phyloP scores from a whole-genome alignment of 345 rosid species.

The Lumnitzera littorea region DNA sequence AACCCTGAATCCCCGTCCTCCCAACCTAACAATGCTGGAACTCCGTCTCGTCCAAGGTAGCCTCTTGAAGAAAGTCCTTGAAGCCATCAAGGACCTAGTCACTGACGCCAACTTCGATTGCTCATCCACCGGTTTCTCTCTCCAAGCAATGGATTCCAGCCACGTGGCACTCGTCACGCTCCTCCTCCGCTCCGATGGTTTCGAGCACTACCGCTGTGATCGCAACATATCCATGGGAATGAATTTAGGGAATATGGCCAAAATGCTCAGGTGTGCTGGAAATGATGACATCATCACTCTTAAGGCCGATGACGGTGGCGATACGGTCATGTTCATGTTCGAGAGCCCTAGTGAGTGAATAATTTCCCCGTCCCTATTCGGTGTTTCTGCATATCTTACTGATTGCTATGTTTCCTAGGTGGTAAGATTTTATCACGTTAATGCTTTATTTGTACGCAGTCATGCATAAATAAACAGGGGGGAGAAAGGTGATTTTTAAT shows the following conservation, averaged over 20 bases:
- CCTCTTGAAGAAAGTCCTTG: constrained; percentile 89
- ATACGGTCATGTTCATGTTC: constrained; percentile 96
- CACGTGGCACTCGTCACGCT: constrained; percentile 97
- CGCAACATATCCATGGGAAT: constrained; percentile 94
- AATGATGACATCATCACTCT: constrained; percentile 95
- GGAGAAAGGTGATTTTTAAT: no score
- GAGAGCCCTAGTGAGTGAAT: constrained; percentile 80
- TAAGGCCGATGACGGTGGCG: constrained; percentile 96
- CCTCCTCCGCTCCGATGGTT: constrained; percentile 88
- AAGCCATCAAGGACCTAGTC: constrained; percentile 82
- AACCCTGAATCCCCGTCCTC: constrained; percentile 15
- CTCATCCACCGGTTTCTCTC: constrained; percentile 88
- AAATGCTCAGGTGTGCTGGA: constrained; percentile 93
- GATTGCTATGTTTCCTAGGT: no score
- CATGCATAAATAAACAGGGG: no score
- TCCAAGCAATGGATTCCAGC: constrained; percentile 99
- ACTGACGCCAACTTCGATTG: constrained; percentile 98
- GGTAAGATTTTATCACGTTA: no score
- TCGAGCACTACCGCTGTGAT: constrained; percentile 97
- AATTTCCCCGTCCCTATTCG: background rate
- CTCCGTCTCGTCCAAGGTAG: constrained; percentile 93
- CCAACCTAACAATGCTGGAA: constrained; percentile 49
- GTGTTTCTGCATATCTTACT: background rate
- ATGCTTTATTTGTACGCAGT: no score
- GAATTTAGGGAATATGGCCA: constrained; percentile 84